Evolutionary conservation across 2,329 filamentous ascomycete species (phyloP), one percentile per base, ranked within the genome.

Genomic region (Calonectria henricotiae): DNA sequence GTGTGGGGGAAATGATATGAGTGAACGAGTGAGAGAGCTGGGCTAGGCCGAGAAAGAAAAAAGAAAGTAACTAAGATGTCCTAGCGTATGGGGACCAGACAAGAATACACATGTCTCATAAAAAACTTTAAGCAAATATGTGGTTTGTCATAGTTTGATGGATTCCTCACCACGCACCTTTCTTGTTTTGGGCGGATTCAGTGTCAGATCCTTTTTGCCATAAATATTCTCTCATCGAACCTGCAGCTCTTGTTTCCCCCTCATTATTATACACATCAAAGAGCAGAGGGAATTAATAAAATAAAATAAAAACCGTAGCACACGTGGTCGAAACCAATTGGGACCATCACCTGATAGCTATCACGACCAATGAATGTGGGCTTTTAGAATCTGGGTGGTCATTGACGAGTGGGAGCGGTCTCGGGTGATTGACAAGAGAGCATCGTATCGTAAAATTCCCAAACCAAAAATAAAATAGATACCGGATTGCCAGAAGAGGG

Each of bases 291-390:
- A 11, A 37, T 3, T 30, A 30, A 30, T 1, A 44, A 41, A 25
- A 32, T 9, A 43, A 51, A 30, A n/a, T n/a, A n/a, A 35, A 61
- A 25, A 7, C 47, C n/a, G 43, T 44, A 39, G 43, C 64, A 66
- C 64, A 62, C 44, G 65, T 67, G 65, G 43, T 35, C 65, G 25
- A 61, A 43, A 44, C 12, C 65, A 54, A 64, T 64, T 49, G 62
- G 47, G 62, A 35, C 32, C 37, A 43, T 67, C 54, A 67, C 35
- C 32, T 41, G 54, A 49, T 62, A 25, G 55, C 23, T 35, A 39
- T 66, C 27, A 60, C 32, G 32, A 35, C 51, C 63, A 66, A 66
- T 60, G 41, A 17, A 27, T 66, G 41, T 27, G 51, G 27, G 27
- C 4, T 7, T 25, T 27, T 58, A 30, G 20, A 39, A 23, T n/a